Base-by-base conservation (phyloP, 176 grass and related monocot genomes). In the Oryza glumipatula region DNA sequence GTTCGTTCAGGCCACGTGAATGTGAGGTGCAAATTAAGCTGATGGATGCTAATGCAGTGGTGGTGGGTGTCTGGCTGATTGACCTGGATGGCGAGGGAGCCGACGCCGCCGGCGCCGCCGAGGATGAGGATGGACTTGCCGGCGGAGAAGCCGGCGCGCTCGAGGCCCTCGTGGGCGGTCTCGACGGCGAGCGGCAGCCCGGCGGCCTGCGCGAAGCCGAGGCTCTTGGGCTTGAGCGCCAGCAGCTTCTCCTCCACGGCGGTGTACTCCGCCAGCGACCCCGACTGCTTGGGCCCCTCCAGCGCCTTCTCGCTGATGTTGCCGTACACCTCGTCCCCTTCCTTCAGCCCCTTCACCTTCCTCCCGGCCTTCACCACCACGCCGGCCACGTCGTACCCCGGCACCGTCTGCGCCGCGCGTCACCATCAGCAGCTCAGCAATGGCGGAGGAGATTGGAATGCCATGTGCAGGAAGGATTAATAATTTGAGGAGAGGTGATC, bases 291-390 rank as follows among this genome's bases (percentile, higher is more conserved):
- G 4, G 93, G 96, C 5, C 86, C 71, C 3, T 99, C 90, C 11
- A 99, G 76, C 10, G 94, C 90, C 65, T 99, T 96, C 88, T 99
- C 93, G 78, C 72, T 96, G 85, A 99, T 90, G 86, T 94, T 77
- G 36, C 96, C 96, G 79, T 99, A 99, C 64, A 99, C 96, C 88
- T 94, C 93, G 84, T 99, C 93, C 54, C 94, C 93, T 64, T 92
- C 88, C 77, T 92, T 99, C 4, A 96, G 56, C 7, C 16, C 44
- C 52, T 92, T 91, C 24, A 92, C 93, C 86, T 92, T 33, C 30
- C 82, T 73, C 21, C 96, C 94, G n/a, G 92, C 89, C 91, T 96
- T 96, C 11, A 94, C 83, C 7, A 95, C 94, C 11, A 93, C 67
- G 76, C 96, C 94, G 21, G 94, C 91, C 36, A 96, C 80, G 58